Base-by-base conservation (phyloP, 2,329 filamentous ascomycete species). In the Hypoxylon sp. region DNA sequence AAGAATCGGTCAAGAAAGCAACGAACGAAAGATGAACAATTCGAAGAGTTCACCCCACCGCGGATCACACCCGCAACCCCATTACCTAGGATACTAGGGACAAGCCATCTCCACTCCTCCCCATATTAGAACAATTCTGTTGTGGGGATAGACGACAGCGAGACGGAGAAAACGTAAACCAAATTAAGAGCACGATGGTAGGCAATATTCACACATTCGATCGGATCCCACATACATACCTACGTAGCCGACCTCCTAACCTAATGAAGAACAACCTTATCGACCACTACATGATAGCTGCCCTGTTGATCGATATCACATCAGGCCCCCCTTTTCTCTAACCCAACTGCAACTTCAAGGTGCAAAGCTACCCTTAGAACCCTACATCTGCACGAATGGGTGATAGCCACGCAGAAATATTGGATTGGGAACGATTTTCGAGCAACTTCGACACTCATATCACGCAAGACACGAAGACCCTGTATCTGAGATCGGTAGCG, bases 111-210 rank as follows among this genome's bases (percentile, higher is more conserved):
- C 67, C 64, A 67, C 64, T 56, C 46, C 65, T 50, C 65, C 67
- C 68, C 68, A 59, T 70, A 57, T 51, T 41, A 55, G 67, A 68
- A 65, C 56, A 65, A 60, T 65, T 65, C 58, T 67, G 61, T 60
- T 67, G 61, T 63, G 68, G 68, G 55, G 65, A 63, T 65, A 57
- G 41, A 28, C 36, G 41, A 51, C 41, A 57, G 32, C 57, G 23
- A 67, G 64, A 64, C 64, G 60, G 58, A 65, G 60, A 62, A 65
- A 62, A 52, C n/a, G 30, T 41, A 51, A 58, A 41, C 32, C 55
- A 56, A 63, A 63, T 68, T 49, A 59, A 57, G 36, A 50, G 34
- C 28, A 48, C 60, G 52, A 67, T 50, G 60, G 46, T 52, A 56
- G 48, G 36, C 34, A 56, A 60, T 38, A 63, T 60, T 43, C 34